These are phyloP conservation scores for Lantana camara DNA, from an alignment of 257 asterid genomes.

Conservation along the genomic window DNA sequence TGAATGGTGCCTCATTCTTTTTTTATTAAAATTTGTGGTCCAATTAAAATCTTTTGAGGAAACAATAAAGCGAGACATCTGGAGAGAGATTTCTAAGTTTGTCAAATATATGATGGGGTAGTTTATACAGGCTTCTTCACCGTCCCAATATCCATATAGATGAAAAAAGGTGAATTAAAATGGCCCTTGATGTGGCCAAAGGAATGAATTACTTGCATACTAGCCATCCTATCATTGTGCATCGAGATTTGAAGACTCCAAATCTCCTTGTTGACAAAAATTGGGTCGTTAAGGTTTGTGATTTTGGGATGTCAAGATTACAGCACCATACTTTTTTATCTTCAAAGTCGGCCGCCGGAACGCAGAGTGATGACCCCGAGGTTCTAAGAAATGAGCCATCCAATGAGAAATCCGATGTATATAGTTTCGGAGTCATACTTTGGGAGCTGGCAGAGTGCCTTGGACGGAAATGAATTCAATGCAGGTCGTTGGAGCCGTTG, in stretches of 20 bases:
- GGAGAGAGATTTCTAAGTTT: not conserved
- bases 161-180: slow-evolving; percentile 79
- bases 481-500: slow-evolving; percentile 99
- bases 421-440: slow-evolving; percentile 90
- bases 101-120: slow-evolving; percentile 67
- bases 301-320: slow-evolving; percentile 96
- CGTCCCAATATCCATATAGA: slow-evolving; percentile 77
- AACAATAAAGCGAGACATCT: too few species aligned
- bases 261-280: slow-evolving; percentile 96
- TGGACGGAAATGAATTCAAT: slow-evolving; percentile 97
- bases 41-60: slow-evolving; percentile 2
- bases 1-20: too few species aligned
- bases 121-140: slow-evolving; percentile 88
- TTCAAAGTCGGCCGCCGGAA: slow-evolving; percentile 95
- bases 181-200: slow-evolving; percentile 99
- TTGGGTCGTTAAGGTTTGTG: slow-evolving; percentile 97
- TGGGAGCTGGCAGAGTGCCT: slow-evolving; percentile 97
- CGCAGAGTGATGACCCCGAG: slow-evolving; percentile 99
- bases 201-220: slow-evolving; percentile 99
- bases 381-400: slow-evolving; percentile 94
- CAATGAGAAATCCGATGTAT: slow-evolving; percentile 94
- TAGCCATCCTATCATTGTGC: slow-evolving; percentile 90
- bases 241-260: slow-evolving; percentile 95
- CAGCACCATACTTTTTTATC: slow-evolving; percentile 94
- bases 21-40: slow-evolving; percentile 4